These are phyloP conservation scores for Auricularia sp. DNA, from an alignment of 768 basidiomycete species.

Conservation along the genomic window DNA sequence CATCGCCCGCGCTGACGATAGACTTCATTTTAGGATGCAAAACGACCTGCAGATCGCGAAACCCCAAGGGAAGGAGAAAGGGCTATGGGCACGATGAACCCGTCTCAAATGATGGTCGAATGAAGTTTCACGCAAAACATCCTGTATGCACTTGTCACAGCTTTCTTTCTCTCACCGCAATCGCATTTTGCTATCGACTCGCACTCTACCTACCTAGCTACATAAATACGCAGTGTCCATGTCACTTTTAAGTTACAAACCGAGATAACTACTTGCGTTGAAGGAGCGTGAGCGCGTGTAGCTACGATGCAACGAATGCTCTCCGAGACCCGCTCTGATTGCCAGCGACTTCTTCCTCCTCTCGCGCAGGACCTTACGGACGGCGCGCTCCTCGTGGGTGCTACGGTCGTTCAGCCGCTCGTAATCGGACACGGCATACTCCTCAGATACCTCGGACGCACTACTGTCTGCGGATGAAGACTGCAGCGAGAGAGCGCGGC, in stretches of 20 bases:
- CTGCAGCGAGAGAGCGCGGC: background rate
- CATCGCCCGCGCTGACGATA: background rate
- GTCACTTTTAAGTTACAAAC: too few relatives aligned
- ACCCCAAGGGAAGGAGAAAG: background rate
- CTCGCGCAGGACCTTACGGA: background rate
- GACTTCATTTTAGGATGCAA: background rate
- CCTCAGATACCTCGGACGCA: background rate
- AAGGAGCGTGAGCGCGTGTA: background rate
- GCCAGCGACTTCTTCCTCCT: background rate
- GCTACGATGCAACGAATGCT: background rate
- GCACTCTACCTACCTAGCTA: background rate
- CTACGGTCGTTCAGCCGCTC: background rate
- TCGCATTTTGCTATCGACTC: background rate
- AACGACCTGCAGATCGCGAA: constrained; percentile 1
- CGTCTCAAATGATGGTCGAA: background rate
- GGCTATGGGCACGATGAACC: background rate
- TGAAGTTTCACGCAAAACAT: background rate
- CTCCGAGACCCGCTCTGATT: background rate
- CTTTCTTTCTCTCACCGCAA: background rate
- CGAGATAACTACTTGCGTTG: background rate
- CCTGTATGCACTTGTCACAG: background rate
- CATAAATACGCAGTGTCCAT: background rate
- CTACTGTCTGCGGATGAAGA: background rate
- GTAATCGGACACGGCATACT: background rate
- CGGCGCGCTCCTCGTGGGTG: background rate